Base-by-base conservation (phyloP, 768 basidiomycete species). In the Roridomyces roridus region DNA sequence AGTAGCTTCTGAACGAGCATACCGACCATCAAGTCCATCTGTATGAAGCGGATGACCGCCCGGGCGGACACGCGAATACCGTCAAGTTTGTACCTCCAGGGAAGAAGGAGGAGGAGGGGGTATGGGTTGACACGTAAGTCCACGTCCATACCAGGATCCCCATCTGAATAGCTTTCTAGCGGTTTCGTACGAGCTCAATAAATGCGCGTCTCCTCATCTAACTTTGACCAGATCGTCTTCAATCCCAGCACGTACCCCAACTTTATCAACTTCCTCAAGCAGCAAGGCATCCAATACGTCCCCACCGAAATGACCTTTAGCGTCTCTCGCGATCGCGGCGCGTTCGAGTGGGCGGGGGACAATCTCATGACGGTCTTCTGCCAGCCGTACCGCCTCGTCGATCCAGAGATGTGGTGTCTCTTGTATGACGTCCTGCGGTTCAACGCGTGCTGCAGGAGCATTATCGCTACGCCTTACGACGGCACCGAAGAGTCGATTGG, bases 61-160 rank as follows among this genome's bases (percentile, higher is more conserved):
- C 85, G 0, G 90, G 91, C 12, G 91, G 90, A 7, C 91, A 92
- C 65, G 88, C 90, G 7, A 86, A 93, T 66, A 92, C 91, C 0
- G 85, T 91, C 9, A 68, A 67, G 37, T 90, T 84, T 68, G 67
- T 66, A 17, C 74, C 76, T 5, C 73, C 72, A 35, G 75, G 72
- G 10, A 70, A 75, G 54, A 57, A 72, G 14, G 44, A 69, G 21
- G 51, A 59, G 15, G 64, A 72, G 25, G 70, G 75, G 5, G 76
- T 86, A 1, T 76, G 82, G 29, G 89, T 92, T 11, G 90, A 92
- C 70, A 88, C 86, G 85, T 91, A 72, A 60, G 88, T 77, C 14
- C 36, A 20, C 24, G n/a, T 10, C 29, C 18, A 41, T 12, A 24
- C 17, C 36, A 34, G 8, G 28, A 12, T 21, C 20, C n/a, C 9